Evolutionary conservation across 306 rosid genomes (phyloP).

Genomic region (Cucurbita argyrosperma): DNA sequence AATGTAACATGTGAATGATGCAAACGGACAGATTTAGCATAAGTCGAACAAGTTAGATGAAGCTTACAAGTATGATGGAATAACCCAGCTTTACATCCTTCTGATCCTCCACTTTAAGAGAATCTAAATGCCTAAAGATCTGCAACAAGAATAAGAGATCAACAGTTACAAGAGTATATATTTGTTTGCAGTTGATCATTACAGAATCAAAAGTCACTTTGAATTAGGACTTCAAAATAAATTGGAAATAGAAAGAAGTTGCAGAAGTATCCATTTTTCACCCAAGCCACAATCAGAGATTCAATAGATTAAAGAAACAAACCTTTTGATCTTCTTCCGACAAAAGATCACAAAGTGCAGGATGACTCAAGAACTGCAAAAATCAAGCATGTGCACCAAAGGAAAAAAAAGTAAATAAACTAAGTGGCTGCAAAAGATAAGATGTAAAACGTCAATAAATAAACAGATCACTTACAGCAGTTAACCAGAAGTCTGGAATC

Average conservation of each 20-base stretch:
- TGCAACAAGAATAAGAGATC: constrained; percentile 13
- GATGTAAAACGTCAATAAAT: background rate
- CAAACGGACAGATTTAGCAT: background rate
- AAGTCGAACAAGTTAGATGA: constrained; percentile 6
- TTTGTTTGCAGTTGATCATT: background rate
- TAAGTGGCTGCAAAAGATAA: background rate
- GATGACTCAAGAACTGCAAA: constrained; percentile 82
- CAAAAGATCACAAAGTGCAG: constrained; percentile 56
- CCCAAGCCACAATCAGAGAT: background rate
- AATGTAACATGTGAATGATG: background rate
- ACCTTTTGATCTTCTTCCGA: constrained; percentile 55
- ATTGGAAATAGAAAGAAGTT: background rate
- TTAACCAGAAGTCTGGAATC: constrained; percentile 83
- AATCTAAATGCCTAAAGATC: constrained; percentile 47
- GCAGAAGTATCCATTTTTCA: background rate
- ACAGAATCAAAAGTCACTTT: background rate
- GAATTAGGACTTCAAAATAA: background rate
- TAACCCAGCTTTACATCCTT: constrained; percentile 49
- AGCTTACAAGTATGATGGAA: constrained; percentile 52
- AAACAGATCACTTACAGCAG: constrained; percentile 52
- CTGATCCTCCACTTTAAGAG: constrained; percentile 48
- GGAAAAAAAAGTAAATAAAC: background rate
- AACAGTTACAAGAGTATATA: background rate
- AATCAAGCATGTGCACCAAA: background rate
- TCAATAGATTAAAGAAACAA: constrained; percentile 2